Base-by-base conservation (phyloP, 441 rosid genomes). In the Bocquillonia castaneifolia region DNA sequence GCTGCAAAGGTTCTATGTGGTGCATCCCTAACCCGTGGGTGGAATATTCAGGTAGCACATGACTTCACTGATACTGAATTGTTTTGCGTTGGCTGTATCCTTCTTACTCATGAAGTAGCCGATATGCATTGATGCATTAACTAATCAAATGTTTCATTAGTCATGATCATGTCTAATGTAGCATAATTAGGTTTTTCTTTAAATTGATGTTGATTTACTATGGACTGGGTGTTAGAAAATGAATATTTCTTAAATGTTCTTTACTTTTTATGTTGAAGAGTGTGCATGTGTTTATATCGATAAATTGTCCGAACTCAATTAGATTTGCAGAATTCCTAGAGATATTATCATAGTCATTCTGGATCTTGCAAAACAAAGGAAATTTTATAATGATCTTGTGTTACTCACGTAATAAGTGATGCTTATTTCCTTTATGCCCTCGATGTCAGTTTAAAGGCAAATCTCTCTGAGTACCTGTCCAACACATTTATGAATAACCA, bases 1-100 rank as follows among this genome's bases (percentile, higher is more conserved):
- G 90, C 93, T 50, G 88, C 88, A 58, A 82, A 81, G 73, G 81
- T 88, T 80, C 74, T 88, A 23, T 88, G 93, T 37, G 87, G 93
- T 69, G 85, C 90, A 76, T 82, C 93, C 60, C 80, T 88, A 31
- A 79, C 73, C 55, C 68, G 37, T 55, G 90, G 93, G 70, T 88
- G 93, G 93, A 85, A 82, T 81, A 81, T 88, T 77, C 93, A 88
- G 93, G 90, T 88, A 66, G 26, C 70, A 50, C 26, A 51, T 59
- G 42, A 12, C 40, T 74, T 48, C 61, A 12, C 9, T 50, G 36
- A 55, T 69, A 44, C 63, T 18, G 42, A 71, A 36, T n/a, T 57
- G 44, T 65, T 63, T 42, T 44, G 42, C 56, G 20, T 50, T 69
- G 29, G 32, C 37, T 57, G 52, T 36, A 22, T 52, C 2, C 13